Percentiles rank a stretch among this genome's conserved stretches.
phyloP scores from a whole-genome alignment of 345 rosid species.

The Gossypium ekmanianum region DNA sequence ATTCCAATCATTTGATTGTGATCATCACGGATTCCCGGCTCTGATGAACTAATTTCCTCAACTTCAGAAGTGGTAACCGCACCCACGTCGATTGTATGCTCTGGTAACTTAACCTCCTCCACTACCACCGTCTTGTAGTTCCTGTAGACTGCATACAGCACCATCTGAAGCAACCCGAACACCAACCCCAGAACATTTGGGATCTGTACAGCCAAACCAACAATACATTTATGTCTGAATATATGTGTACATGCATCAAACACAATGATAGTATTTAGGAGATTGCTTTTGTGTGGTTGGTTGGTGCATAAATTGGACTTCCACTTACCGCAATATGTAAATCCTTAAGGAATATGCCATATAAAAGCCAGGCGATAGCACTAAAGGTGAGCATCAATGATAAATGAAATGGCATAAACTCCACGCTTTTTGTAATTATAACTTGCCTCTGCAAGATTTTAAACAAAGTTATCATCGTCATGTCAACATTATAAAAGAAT shows the following conservation, averaged over 20 bases:
- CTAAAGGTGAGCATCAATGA: conserved; percentile 50
- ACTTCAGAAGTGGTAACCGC: not conserved
- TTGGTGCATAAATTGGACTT: too few species aligned
- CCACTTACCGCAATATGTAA: conserved; percentile 43
- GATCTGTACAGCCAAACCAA: conserved; percentile 23
- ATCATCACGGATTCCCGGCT: not conserved
- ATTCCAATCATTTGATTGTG: not conserved
- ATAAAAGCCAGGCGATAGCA: conserved; percentile 55
- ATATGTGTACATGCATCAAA: too few species aligned
- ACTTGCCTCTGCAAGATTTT: conserved; percentile 33
- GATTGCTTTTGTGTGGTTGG: not conserved
- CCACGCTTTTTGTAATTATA: conserved; percentile 55
- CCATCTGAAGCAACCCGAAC: conserved; percentile 55
- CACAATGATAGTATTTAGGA: not conserved
- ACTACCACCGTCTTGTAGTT: conserved; percentile 31
- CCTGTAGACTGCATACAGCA: conserved; percentile 41
- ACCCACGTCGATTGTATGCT: conserved; percentile 16
- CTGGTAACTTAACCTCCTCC: conserved; percentile 30
- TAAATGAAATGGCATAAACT: conserved; percentile 61
- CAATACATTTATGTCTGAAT: too few species aligned
- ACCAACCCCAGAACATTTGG: conserved; percentile 49
- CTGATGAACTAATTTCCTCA: not conserved
- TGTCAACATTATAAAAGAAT: too few species aligned
- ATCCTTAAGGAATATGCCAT: conserved; percentile 48
- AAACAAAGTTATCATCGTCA: conserved; percentile 27